Conservation (phyloP, 768 basidiomycete genomes). For the Dentipellis fragilis region DNA sequence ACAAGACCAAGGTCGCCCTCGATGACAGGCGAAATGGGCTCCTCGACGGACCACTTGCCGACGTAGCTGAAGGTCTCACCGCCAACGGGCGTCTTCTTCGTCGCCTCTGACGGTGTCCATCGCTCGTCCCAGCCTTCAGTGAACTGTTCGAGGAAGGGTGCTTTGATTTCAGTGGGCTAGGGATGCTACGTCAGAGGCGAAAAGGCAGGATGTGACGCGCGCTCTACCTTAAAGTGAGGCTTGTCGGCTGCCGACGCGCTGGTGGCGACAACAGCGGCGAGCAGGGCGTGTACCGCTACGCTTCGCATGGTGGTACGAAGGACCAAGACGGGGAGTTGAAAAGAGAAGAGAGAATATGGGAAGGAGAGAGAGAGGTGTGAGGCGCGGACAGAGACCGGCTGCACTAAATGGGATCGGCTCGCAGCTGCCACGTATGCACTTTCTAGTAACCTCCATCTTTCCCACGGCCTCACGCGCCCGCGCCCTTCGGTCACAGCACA, state of each 20-base stretch:
- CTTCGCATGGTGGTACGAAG: slow-evolving; percentile 82
- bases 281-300: slow-evolving; percentile 67
- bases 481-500: background rate
- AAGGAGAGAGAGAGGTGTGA: slow-evolving; percentile 17
- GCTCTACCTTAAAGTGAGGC: slow-evolving; percentile 56
- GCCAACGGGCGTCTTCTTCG: slow-evolving; percentile 94
- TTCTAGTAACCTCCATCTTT: slow-evolving; percentile 15
- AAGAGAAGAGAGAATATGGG: slow-evolving; percentile 27
- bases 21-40: slow-evolving; percentile 65
- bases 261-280: slow-evolving; percentile 53
- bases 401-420: slow-evolving; percentile 28
- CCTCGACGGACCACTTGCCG: slow-evolving; percentile 95
- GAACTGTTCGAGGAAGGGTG: slow-evolving; percentile 95
- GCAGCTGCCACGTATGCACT: slow-evolving; percentile 33
- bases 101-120: slow-evolving; percentile 95
- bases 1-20: slow-evolving; percentile 88
- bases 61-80: slow-evolving; percentile 97
- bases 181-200: slow-evolving; percentile 5
- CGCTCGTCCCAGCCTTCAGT: slow-evolving; percentile 81
- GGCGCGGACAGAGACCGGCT: slow-evolving; percentile 10
- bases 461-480: slow-evolving; percentile 19
- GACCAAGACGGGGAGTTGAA: slow-evolving; percentile 35
- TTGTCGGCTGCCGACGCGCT: slow-evolving; percentile 50
- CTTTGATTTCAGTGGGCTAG: slow-evolving; percentile 71
- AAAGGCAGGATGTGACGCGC: background rate